Evolutionary conservation across 768 basidiomycete species (phyloP).

Genomic region (Nidula microcarpa): DNA sequence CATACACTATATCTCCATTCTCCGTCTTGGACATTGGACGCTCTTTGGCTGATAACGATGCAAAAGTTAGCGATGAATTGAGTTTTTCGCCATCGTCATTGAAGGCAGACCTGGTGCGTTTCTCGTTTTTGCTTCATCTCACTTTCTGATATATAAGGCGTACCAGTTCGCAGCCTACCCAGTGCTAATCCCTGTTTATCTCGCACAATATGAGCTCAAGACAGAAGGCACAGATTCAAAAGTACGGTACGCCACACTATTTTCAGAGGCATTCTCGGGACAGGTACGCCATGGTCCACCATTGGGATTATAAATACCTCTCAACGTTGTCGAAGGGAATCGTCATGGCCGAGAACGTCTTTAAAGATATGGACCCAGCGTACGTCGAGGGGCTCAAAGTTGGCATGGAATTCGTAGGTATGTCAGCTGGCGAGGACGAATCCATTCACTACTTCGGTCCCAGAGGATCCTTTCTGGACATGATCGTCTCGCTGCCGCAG

Average conservation of each 20-base stretch:
- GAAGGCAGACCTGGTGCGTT: slow-evolving; percentile 41
- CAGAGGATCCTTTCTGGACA: not conserved
- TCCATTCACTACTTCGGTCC: not conserved
- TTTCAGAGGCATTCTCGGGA: not conserved
- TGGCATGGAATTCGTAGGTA: not conserved
- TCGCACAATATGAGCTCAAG: slow-evolving; percentile 43
- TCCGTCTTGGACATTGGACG: slow-evolving; percentile 34
- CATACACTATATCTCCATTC: slow-evolving; percentile 54
- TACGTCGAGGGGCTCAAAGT: not conserved
- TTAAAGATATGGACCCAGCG: not conserved
- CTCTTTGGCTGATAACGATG: slow-evolving; percentile 28
- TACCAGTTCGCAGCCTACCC: slow-evolving; percentile 57
- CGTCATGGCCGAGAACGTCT: not conserved
- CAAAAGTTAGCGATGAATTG: slow-evolving; percentile 31
- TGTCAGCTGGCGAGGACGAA: not conserved
- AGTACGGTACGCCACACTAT: not conserved
- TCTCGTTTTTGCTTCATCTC: slow-evolving; percentile 2
- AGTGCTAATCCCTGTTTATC: slow-evolving; percentile 61
- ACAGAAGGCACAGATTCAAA: not conserved
- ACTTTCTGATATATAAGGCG: not conserved
- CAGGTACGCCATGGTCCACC: not conserved
- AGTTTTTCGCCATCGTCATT: slow-evolving; percentile 41
- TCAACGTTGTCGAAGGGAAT: not conserved
- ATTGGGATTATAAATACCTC: not conserved
- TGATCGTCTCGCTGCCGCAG: not conserved